A percentile compares a stretch with the other conserved stretches of the same genome.
Conservation (phyloP, 2,329 filamentous ascomycete species). For the Nectriaceae sp. region DNA sequence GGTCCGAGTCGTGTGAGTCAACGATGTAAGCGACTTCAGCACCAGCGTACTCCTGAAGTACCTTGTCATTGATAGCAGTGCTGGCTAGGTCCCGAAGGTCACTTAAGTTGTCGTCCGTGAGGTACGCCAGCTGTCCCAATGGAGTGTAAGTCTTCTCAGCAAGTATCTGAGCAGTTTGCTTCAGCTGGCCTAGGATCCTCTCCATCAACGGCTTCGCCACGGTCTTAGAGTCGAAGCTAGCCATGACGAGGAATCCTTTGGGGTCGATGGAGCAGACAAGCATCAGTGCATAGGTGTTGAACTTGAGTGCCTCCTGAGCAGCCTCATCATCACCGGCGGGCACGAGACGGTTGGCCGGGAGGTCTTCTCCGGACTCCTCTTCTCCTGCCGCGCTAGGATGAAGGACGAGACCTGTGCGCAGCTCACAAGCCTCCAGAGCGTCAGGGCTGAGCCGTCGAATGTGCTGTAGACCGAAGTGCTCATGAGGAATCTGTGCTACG, state of each 20-base stretch:
- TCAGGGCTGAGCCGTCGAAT: conserved; percentile 59
- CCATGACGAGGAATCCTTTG: conserved; percentile 58
- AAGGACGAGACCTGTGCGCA: conserved; percentile 56
- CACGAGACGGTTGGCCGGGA: conserved; percentile 53
- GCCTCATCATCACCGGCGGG: conserved; percentile 58
- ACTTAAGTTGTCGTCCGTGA: conserved; percentile 36
- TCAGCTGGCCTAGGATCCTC: conserved; percentile 53
- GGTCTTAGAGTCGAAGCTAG: conserved; percentile 65
- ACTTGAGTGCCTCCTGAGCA: conserved; percentile 60
- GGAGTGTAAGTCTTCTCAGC: conserved; percentile 38
- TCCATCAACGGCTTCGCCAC: conserved; percentile 55
- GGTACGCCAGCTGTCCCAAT: conserved; percentile 36
- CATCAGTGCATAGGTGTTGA: conserved; percentile 64
- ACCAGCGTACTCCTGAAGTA: conserved; percentile 25
- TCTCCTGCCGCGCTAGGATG: conserved; percentile 45
- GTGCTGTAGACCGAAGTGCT: conserved; percentile 63
- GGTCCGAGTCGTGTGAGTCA: conserved; percentile 36
- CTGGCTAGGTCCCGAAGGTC: conserved; percentile 32
- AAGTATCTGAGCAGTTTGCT: conserved; percentile 51
- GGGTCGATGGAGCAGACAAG: conserved; percentile 63
- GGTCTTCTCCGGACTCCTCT: conserved; percentile 25
- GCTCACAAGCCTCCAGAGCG: conserved; percentile 56
- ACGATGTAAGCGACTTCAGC: conserved; percentile 42
- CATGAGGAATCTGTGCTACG: conserved; percentile 60
- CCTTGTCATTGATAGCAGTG: conserved; percentile 11